phyloP scores from a whole-genome alignment of 2,329 filamentous ascomycete species.

The Alternaria triticimaculans region DNA sequence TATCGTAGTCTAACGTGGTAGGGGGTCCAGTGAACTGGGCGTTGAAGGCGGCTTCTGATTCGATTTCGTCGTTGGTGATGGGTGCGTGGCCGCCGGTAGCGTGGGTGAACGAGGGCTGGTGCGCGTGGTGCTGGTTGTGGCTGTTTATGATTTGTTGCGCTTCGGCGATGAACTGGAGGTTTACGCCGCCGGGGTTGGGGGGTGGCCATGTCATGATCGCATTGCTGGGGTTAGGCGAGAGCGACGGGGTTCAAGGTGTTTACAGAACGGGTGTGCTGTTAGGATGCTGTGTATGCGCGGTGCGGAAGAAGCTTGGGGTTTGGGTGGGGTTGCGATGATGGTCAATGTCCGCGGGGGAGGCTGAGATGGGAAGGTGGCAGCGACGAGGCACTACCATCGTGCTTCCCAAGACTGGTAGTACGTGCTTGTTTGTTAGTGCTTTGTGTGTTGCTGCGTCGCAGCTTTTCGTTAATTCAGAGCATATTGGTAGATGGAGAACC shows the following conservation, averaged over 20 bases:
- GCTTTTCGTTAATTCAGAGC: neutral
- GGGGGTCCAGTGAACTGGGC: neutral
- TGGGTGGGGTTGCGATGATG: conserved; percentile 7
- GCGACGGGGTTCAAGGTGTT: neutral
- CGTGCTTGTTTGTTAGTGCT: neutral
- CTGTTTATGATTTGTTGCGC: neutral
- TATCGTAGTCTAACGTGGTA: neutral
- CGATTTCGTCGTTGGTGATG: neutral
- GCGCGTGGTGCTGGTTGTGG: neutral
- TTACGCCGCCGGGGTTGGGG: neutral
- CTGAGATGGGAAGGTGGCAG: conserved; percentile 29
- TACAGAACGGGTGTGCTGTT: neutral
- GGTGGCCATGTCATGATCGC: conserved; percentile 4
- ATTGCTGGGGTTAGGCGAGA: neutral
- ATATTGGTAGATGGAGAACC: neutral
- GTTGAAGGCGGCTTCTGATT: neutral
- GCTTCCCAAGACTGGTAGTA: neutral
- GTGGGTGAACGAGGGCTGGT: neutral
- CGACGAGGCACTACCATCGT: neutral
- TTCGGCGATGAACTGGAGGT: neutral
- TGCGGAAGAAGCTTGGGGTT: neutral
- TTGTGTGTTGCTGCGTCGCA: neutral
- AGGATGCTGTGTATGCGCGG: neutral
- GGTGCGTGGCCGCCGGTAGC: neutral
- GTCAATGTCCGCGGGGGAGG: conserved; percentile 26